These are phyloP conservation scores for Hymenoscyphus linearis DNA, from an alignment of 2,329 filamentous ascomycete genomes.

Conservation along the genomic window DNA sequence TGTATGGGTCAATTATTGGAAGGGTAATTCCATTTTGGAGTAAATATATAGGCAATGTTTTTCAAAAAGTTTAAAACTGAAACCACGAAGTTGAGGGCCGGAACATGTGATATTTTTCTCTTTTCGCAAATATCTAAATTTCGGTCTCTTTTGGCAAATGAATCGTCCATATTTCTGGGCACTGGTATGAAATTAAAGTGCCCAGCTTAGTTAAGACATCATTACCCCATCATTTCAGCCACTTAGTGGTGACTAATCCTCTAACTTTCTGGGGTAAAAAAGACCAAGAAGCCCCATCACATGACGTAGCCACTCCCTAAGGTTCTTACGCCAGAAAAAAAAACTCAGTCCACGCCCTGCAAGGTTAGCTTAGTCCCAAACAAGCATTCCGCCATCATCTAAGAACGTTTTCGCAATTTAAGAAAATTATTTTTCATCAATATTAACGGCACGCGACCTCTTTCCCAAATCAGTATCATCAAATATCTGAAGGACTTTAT, in stretches of 20 bases:
- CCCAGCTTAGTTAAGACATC: neutral
- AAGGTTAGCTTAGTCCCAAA: no score
- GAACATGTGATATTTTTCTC: neutral
- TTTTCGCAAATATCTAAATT: neutral
- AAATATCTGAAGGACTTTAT: no score
- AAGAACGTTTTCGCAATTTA: neutral
- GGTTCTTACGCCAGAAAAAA: neutral
- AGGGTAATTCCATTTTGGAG: neutral
- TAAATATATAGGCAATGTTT: neutral
- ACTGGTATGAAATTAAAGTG: neutral
- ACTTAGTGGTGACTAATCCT: constrained; percentile 5
- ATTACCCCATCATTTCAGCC: neutral
- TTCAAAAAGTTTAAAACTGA: neutral
- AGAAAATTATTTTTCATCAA: neutral
- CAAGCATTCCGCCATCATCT: neutral
- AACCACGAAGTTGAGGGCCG: neutral
- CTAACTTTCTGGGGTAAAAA: neutral
- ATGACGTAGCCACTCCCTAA: neutral
- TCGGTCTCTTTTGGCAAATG: no score
- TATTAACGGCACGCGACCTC: no score
- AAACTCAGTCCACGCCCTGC: constrained; percentile 1
- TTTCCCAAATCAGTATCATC: no score
- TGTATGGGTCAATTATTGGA: neutral
- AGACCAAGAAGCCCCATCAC: neutral
- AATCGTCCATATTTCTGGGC: no score